Evolutionary conservation across 768 basidiomycete genomes (phyloP).

Genomic region (Leucocoprinus leucothites): DNA sequence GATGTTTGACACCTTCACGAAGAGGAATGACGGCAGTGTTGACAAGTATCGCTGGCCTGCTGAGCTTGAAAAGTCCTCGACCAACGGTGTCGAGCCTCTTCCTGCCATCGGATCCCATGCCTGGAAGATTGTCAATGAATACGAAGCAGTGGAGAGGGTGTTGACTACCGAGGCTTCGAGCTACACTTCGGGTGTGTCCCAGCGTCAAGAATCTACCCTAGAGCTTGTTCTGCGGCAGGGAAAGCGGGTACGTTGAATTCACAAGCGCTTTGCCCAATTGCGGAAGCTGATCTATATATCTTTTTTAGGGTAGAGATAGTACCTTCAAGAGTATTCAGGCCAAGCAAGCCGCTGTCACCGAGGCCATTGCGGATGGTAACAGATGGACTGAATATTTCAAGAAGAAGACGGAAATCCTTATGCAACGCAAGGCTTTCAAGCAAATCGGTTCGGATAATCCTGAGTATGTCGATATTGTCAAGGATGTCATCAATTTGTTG

Average conservation of each 20-base stretch:
- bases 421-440: slow-evolving; percentile 32
- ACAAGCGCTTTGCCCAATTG: neutral
- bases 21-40: slow-evolving; percentile 26
- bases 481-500: slow-evolving; percentile 62
- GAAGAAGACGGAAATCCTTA: slow-evolving; percentile 28
- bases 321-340: slow-evolving; percentile 13
- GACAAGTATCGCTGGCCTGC: slow-evolving; percentile 59
- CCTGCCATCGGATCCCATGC: slow-evolving; percentile 10
- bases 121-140: slow-evolving; percentile 27
- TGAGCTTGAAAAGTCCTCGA: neutral
- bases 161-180: slow-evolving; percentile 19
- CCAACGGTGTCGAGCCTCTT: neutral
- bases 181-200: slow-evolving; percentile 32
- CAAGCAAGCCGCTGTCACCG: slow-evolving; percentile 13
- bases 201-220: slow-evolving; percentile 29
- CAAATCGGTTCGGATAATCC: slow-evolving; percentile 23
- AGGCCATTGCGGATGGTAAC: slow-evolving; percentile 5
- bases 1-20: slow-evolving; percentile 39
- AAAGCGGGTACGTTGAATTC: neutral
- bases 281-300: neutral
- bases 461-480: slow-evolving; percentile 53
- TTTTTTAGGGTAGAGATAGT: slow-evolving; percentile 9
- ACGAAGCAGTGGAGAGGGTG: slow-evolving; percentile 31
- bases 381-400: slow-evolving; percentile 27
- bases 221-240: slow-evolving; percentile 21